Conservation (phyloP, 176 grass and related monocot species). For the Aegilops tauschii region DNA sequence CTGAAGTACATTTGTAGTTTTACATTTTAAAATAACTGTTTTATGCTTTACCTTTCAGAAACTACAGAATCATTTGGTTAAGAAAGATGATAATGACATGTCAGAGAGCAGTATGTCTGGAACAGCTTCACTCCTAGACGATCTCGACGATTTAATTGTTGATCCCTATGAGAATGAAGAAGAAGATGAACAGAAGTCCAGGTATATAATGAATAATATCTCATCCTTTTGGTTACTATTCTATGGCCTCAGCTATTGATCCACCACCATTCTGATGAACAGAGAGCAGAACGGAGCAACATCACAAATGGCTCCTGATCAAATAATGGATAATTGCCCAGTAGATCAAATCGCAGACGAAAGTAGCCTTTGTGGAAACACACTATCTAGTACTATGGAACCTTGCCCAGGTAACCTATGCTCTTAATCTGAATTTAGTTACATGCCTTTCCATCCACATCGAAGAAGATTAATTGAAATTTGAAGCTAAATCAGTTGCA, state of each 20-base stretch:
- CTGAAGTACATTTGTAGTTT: background rate
- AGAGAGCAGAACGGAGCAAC: constrained; percentile 32
- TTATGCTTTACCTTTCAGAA: constrained; percentile 45
- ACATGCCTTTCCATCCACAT: constrained; percentile 16
- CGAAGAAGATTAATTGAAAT: constrained; percentile 13
- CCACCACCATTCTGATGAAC: constrained; percentile 15
- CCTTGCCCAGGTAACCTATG: constrained; percentile 47
- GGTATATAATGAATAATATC: constrained; percentile 38
- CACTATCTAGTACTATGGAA: constrained; percentile 26
- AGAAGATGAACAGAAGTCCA: constrained; percentile 47
- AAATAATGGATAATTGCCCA: constrained; percentile 28
- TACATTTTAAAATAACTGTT: background rate
- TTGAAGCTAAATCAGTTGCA: constrained; percentile 44
- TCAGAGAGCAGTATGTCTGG: constrained; percentile 55
- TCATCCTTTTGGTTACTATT: constrained; percentile 10
- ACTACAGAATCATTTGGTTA: constrained; percentile 72
- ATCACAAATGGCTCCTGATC: constrained; percentile 9
- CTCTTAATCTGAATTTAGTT: background rate
- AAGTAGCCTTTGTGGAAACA: constrained; percentile 24
- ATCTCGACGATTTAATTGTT: constrained; percentile 85
- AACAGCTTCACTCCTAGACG: constrained; percentile 64
- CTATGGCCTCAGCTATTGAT: constrained; percentile 18
- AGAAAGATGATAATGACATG: constrained; percentile 64
- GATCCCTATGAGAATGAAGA: constrained; percentile 63
- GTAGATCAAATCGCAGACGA: constrained; percentile 20